Evolutionary conservation across 2,329 filamentous ascomycete genomes (phyloP).

Genomic region (Clarireedia homoeocarpa): DNA sequence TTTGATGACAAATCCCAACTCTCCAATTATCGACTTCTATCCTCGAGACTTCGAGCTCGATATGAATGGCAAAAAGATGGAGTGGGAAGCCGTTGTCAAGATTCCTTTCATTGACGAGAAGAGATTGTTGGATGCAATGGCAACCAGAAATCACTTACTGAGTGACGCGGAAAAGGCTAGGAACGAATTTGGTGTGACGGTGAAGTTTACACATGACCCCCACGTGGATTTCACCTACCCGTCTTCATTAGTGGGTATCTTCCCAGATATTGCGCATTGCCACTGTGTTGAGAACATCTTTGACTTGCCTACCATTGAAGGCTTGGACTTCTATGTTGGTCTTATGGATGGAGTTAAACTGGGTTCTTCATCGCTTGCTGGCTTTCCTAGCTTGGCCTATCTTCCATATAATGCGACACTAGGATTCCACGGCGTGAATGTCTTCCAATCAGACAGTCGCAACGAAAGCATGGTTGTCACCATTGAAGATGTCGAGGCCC

Average conservation of each 20-base stretch:
- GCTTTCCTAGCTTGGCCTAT: constrained; percentile 85
- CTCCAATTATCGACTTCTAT: constrained; percentile 96
- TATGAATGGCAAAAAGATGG: constrained; percentile 99
- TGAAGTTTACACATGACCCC: constrained; percentile 85
- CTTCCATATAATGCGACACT: constrained; percentile 75
- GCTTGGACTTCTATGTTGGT: constrained; percentile 75
- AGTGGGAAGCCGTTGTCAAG: constrained; percentile 98
- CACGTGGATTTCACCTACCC: constrained; percentile 76
- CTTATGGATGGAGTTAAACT: constrained; percentile 78
- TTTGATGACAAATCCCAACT: constrained; percentile 84
- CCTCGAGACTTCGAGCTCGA: constrained; percentile 94
- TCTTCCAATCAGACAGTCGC: constrained; percentile 91
- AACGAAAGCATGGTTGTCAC: constrained; percentile 96
- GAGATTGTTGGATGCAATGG: constrained; percentile 78
- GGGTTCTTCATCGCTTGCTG: constrained; percentile 75
- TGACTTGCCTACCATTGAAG: constrained; percentile 86
- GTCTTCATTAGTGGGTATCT: constrained; percentile 80
- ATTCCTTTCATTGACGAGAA: constrained; percentile 97
- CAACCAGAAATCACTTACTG: constrained; percentile 70
- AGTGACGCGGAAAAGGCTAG: constrained; percentile 69
- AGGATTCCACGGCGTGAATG: constrained; percentile 82
- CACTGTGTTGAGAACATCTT: constrained; percentile 95
- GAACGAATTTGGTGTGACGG: constrained; percentile 83
- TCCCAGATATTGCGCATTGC: constrained; percentile 80
- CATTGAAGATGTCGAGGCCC: constrained; percentile 63